Conservation (phyloP, 2,329 filamentous ascomycete species). For the Trichoderma sp. region DNA sequence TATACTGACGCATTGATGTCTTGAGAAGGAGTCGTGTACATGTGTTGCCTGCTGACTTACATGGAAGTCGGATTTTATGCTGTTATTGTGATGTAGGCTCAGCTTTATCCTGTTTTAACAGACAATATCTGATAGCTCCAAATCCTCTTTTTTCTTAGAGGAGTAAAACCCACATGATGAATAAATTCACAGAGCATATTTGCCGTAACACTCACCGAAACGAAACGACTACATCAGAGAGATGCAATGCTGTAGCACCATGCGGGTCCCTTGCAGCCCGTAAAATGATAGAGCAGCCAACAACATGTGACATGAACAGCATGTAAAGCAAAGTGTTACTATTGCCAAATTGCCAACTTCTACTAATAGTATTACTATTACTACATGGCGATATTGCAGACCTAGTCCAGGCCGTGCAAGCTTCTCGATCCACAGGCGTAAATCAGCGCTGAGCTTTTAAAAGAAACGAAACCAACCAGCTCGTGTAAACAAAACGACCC, state of each 20-base stretch:
- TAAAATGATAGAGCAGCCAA: conserved; percentile 12
- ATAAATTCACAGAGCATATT: background rate
- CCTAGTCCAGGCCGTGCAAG: background rate
- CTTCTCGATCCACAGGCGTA: background rate
- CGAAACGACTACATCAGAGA: conserved; percentile 22
- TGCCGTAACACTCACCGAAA: conserved; percentile 18
- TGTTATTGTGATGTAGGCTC: background rate
- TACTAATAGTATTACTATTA: background rate
- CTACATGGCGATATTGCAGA: background rate
- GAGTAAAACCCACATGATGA: too few relatives aligned
- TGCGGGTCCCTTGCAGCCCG: conserved; percentile 24
- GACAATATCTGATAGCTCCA: background rate
- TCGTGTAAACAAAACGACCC: conserved; percentile 3
- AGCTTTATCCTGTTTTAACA: background rate
- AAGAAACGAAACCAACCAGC: background rate
- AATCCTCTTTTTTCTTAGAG: background rate
- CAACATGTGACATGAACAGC: conserved; percentile 12
- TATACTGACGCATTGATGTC: background rate
- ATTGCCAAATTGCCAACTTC: background rate
- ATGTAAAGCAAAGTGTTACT: background rate
- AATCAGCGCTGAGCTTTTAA: background rate
- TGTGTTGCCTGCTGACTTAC: background rate
- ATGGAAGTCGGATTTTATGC: background rate
- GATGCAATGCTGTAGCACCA: conserved; percentile 19
- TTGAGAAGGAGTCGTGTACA: background rate